Percentiles rank a stretch among this genome's conserved stretches.
Evolutionary conservation across 2,329 filamentous ascomycete species (phyloP).

Genomic region (Elsinoe fawcettii): DNA sequence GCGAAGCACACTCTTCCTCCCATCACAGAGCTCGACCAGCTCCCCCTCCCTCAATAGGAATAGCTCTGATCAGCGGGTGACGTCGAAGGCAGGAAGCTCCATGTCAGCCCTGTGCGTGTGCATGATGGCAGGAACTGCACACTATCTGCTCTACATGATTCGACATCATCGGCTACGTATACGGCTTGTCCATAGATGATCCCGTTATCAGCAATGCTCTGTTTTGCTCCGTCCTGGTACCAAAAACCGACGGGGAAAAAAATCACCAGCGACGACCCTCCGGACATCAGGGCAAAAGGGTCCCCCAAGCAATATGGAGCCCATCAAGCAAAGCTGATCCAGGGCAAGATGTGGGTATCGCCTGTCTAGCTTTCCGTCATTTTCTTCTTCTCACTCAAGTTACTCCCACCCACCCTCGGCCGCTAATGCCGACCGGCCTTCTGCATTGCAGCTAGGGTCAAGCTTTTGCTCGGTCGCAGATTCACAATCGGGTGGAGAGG

Average conservation of each 20-base stretch:
- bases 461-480: not conserved
- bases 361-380: slow-evolving; percentile 11
- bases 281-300: slow-evolving; percentile 1
- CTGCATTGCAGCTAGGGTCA: slow-evolving; percentile 6
- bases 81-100: slow-evolving; percentile 9
- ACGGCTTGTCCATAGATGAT: not conserved
- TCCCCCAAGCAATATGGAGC: slow-evolving; percentile 6
- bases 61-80: slow-evolving; percentile 9
- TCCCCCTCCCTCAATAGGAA: not conserved
- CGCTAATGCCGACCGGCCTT: slow-evolving; percentile 9
- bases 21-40: not conserved
- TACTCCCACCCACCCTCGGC: not conserved
- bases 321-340: slow-evolving; percentile 9
- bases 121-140: not conserved
- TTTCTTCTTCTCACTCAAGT: not conserved
- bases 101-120: slow-evolving; percentile 7
- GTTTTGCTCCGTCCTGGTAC: not conserved
- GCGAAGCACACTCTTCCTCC: not conserved
- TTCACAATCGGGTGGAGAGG: not conserved
- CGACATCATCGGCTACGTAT: not conserved
- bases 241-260: slow-evolving; percentile 1
- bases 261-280: not conserved
- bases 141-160: not conserved
- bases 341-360: slow-evolving; percentile 9
- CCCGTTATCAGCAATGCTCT: not conserved